Evolutionary conservation across 768 basidiomycete genomes (phyloP), one percentile per base, ranked within the genome.

Genomic region (Pluteus cervinus): DNA sequence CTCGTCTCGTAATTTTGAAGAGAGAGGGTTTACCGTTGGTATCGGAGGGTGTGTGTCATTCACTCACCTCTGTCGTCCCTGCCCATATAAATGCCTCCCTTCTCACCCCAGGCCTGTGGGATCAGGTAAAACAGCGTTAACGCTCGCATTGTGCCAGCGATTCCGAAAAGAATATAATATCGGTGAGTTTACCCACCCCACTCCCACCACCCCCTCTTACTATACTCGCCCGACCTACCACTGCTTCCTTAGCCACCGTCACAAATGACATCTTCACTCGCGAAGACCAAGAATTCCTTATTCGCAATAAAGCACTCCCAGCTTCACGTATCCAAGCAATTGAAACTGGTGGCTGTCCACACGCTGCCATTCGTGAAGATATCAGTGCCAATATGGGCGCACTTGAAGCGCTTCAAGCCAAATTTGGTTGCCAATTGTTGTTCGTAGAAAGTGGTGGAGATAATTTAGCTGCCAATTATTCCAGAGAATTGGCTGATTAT

Each of bases 261-360:
- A 99, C 94, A n/a, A 99, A 99, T 61, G 94, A 99, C 61, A 99
- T 99, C 56, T 99, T 99, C 63, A 99, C 94, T 24, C 75, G 86
- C 15, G 94, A 98, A 58, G 94, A 98, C 54, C 92, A 96, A 57
- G 94, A 98, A 52, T 99, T 99, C 60, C 66, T 99, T 24, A 94
- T 99, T 53, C 81, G 76, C 52, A 89, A 97, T 62, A 75, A 83
- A 40, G 94, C 94, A 0, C 76, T 99, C 5, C 84, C 88, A 0
- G 58, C 79, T 3, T 72, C 74, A 17, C 87, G 90, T 22, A 98
- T 99, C 49, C 76, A 88, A 14, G 93, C 94, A 1, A 97, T 99
- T 44, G 96, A 99, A 63, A 99, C 94, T 0, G 93, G 91, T 12
- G 94, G 96, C 2, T 99, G 94, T 58, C 94, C 94, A 2, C 94